phyloP scores from a whole-genome alignment of 352 stramenopile species.

The Pythium brassicae region DNA sequence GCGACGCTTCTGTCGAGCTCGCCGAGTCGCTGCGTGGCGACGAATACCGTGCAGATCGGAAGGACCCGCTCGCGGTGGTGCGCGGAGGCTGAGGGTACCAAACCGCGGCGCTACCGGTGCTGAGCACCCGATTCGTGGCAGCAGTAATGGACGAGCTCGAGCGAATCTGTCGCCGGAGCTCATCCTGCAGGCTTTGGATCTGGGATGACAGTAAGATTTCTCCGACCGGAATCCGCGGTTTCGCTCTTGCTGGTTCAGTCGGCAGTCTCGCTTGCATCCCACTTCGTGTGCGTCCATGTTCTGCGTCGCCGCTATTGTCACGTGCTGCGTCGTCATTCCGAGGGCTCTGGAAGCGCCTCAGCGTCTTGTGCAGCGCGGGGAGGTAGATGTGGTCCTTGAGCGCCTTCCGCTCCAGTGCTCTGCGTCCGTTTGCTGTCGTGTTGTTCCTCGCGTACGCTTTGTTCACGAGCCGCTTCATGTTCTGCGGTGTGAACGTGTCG shows the following conservation, averaged over 20 bases:
- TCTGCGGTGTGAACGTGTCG: conserved; percentile 5
- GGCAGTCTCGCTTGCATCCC: not conserved
- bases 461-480: conserved; percentile 13
- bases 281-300: not conserved
- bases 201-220: conserved; percentile 38
- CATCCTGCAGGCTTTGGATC: conserved; percentile 27
- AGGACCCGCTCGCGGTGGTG: conserved; percentile 1
- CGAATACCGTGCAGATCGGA: conserved; percentile 2
- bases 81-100: conserved; percentile 16
- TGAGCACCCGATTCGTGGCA: not conserved
- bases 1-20: not conserved
- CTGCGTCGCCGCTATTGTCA: not conserved
- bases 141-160: not conserved
- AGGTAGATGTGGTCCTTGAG: conserved; percentile 30
- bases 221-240: conserved; percentile 11
- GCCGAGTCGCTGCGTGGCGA: not conserved
- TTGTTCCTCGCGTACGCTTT: conserved; percentile 14
- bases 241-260: not conserved
- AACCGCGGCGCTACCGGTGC: not conserved
- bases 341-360: conserved; percentile 9
- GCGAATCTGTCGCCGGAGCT: conserved; percentile 7
- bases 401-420: conserved; percentile 12
- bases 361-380: conserved; percentile 22
- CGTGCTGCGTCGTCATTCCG: not conserved
- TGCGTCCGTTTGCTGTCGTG: conserved; percentile 1